These are phyloP conservation scores for Tulasnella sp. DNA, from an alignment of 768 basidiomycete species.

Conservation along the genomic window DNA sequence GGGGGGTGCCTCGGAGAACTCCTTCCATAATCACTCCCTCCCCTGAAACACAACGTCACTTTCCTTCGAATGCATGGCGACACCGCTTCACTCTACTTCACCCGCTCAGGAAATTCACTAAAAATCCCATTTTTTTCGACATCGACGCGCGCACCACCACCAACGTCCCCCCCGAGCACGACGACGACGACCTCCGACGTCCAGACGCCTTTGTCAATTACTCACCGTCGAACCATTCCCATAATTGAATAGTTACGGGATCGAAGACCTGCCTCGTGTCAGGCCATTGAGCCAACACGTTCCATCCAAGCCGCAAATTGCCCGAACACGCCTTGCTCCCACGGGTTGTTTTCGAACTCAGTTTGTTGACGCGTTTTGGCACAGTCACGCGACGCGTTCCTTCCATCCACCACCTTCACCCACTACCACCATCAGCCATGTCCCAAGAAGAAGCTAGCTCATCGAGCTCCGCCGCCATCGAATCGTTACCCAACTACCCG, in stretches of 20 bases:
- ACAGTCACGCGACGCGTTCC: not conserved
- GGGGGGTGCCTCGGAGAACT: not conserved
- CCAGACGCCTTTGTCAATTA: not conserved
- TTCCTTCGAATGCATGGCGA: not conserved
- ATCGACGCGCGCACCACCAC: not conserved
- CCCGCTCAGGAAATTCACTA: not conserved
- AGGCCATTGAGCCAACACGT: slow-evolving; percentile 8
- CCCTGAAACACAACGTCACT: not conserved
- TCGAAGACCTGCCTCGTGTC: slow-evolving; percentile 21
- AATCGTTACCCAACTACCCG: slow-evolving; percentile 20
- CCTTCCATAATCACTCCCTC: not conserved
- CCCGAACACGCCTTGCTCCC: not conserved
- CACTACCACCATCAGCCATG: not conserved
- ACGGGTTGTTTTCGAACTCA: slow-evolving; percentile 4
- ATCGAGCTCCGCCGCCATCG: slow-evolving; percentile 9
- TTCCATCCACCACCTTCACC: slow-evolving; percentile 1
- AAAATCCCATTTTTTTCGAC: not conserved
- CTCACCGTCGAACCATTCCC: slow-evolving; percentile 5
- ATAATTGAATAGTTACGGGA: slow-evolving; percentile 3
- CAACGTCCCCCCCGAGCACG: not conserved
- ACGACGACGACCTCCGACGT: not conserved
- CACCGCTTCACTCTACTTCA: not conserved
- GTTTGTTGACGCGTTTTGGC: slow-evolving; percentile 12
- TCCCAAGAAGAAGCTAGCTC: slow-evolving; percentile 4
- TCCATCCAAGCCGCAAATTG: slow-evolving; percentile 13